These are phyloP conservation scores for Ilyonectria sp. DNA, from an alignment of 2,329 filamentous ascomycete species.

Conservation along the genomic window DNA sequence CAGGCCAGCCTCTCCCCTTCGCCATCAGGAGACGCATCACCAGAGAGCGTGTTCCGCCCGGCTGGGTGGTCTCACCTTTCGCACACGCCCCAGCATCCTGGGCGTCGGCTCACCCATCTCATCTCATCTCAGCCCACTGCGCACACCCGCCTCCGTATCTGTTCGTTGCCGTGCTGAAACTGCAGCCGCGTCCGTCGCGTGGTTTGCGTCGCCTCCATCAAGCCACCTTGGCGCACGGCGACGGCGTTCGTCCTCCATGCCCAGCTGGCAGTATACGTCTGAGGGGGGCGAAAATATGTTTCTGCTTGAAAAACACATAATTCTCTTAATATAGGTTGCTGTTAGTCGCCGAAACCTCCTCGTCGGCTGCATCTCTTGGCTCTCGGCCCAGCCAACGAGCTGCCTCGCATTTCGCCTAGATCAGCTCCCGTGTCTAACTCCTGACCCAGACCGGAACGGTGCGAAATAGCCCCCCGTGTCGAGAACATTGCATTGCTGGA, in stretches of 20 bases:
- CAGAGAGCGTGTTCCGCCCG: constrained; percentile 1
- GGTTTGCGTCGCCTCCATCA: constrained; percentile 29
- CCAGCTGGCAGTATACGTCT: background rate
- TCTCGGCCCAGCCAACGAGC: background rate
- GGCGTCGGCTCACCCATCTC: constrained; percentile 37
- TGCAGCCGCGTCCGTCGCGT: background rate
- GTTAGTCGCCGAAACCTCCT: background rate
- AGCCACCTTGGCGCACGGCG: constrained; percentile 23
- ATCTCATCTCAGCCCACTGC: constrained; percentile 38
- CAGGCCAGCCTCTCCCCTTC: background rate
- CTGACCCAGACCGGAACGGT: background rate
- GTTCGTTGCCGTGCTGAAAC: constrained; percentile 24
- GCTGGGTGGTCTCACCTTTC: constrained; percentile 18
- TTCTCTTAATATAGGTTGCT: too few species aligned
- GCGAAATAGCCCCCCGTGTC: background rate
- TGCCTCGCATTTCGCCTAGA: background rate
- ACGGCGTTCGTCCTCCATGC: constrained; percentile 32
- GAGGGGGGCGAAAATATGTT: too few species aligned
- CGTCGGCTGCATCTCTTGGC: background rate
- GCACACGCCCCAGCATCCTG: constrained; percentile 7
- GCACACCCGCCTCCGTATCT: constrained; percentile 39
- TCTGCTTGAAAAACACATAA: too few species aligned
- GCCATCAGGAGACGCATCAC: constrained; percentile 15
- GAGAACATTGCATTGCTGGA: constrained; percentile 18
- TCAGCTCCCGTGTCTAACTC: background rate